Conservation (phyloP, 768 basidiomycete genomes). For the Naganishia friedmannii region DNA sequence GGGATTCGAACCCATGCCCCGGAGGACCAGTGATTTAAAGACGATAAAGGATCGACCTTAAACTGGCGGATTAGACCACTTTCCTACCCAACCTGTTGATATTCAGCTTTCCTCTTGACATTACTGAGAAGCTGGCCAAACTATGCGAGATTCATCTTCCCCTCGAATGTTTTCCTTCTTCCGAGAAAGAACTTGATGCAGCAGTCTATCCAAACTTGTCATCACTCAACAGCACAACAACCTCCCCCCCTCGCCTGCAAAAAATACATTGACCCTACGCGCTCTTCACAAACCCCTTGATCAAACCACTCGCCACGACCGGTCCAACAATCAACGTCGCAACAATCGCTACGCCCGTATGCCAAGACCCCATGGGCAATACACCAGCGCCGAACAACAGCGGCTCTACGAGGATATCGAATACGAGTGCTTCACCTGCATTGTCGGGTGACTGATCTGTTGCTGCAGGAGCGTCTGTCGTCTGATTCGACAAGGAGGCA, state of each 20-base stretch:
- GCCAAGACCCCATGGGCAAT: slow-evolving; percentile 8
- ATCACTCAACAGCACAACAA: no score
- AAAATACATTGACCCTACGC: background rate
- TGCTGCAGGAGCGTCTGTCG: background rate
- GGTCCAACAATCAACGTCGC: background rate
- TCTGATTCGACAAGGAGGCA: background rate
- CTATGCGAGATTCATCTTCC: background rate
- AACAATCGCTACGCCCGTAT: background rate
- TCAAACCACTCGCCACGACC: background rate
- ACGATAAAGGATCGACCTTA: background rate
- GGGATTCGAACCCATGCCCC: slow-evolving; percentile 24
- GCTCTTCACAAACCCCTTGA: background rate
- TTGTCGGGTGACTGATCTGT: background rate
- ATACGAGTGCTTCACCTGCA: background rate
- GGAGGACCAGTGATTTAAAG: slow-evolving; percentile 18
- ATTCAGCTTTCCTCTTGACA: background rate
- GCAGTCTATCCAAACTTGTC: no score
- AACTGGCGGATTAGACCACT: background rate
- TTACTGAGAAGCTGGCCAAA: background rate
- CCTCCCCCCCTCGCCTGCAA: background rate
- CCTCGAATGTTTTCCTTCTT: no score
- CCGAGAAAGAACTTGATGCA: no score
- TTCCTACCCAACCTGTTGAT: background rate
- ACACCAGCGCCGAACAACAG: slow-evolving; percentile 3
- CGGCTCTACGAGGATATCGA: slow-evolving; percentile 9